phyloP scores from a whole-genome alignment of 352 stramenopile species.

The Phytophthora idaei region DNA sequence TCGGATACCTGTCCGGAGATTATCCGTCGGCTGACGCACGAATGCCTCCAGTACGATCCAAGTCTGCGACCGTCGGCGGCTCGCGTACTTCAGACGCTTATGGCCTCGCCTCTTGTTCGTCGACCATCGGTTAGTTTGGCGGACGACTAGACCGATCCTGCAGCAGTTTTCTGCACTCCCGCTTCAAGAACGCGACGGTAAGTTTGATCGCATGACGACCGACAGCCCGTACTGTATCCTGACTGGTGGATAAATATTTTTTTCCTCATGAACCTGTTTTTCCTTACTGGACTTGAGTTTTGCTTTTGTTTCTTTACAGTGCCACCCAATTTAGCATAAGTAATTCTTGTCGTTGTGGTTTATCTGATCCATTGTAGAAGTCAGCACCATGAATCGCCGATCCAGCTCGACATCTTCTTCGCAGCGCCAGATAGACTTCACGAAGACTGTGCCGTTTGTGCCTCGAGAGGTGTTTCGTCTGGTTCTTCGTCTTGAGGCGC shows the following conservation, averaged over 20 bases:
- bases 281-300: neutral
- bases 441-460: slow-evolving; percentile 46
- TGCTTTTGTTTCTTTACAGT: neutral
- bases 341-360: slow-evolving; percentile 11
- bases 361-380: slow-evolving; percentile 6
- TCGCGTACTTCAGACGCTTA: slow-evolving; percentile 74
- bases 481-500: slow-evolving; percentile 62
- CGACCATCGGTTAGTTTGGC: slow-evolving; percentile 52
- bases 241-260: slow-evolving; percentile 32
- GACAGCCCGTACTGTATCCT: slow-evolving; percentile 37
- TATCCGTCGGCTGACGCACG: slow-evolving; percentile 75
- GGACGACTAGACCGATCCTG: slow-evolving; percentile 35
- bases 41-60: slow-evolving; percentile 84
- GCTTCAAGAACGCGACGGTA: slow-evolving; percentile 30
- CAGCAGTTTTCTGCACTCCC: slow-evolving; percentile 13
- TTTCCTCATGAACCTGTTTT: slow-evolving; percentile 15
- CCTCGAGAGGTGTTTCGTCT: slow-evolving; percentile 71
- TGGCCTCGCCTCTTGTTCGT: slow-evolving; percentile 65
- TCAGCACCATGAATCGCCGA: slow-evolving; percentile 11
- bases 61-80: slow-evolving; percentile 67
- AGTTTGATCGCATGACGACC: slow-evolving; percentile 10
- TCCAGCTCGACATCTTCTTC: slow-evolving; percentile 17
- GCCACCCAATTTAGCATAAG: slow-evolving; percentile 21
- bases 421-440: slow-evolving; percentile 10
- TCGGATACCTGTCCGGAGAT: slow-evolving; percentile 79